Evolutionary conservation across 164 flowering plant genomes (phyloP), one percentile per base, ranked within the genome.

Genomic region (Echeveria elegans): DNA sequence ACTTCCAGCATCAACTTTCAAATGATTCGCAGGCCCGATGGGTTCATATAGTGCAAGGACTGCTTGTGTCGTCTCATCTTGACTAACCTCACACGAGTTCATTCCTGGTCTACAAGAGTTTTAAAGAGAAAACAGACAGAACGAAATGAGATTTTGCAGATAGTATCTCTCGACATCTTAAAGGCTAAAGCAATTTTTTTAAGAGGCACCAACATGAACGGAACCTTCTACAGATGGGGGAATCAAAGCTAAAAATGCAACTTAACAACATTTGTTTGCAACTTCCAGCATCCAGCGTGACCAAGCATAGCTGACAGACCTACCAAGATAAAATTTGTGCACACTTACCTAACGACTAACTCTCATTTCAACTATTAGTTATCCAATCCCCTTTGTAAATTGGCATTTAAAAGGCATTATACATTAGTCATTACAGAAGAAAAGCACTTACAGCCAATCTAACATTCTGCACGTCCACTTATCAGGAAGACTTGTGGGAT

Each of bases 381-480:
- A 28, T 28, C 32, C 12, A 56, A 26, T 26, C 16, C 61, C 16
- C 61, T 28, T 26, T 29, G n/a, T 28, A 56, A 56, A 24, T 23
- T 10, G 5, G 23, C 48, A 43, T 21, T n/a, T 23, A n/a, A 7
- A 53, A 5, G 32, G 61, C 61, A 26, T 28, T 19, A 3, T 28
- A 26, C 5, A 4, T 12, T 29, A 26, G 28, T 1, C 61, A 4
- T 56, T 43, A 29, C 24, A 65, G 28, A 19, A 28, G 1, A 10
- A 45, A 30, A 6, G 43, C 77, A 90, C 98, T 89, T 86, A 93
- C 97, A 94, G 93, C 97, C 98, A 94, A 69, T 74, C 32, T 66
- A 85, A 84, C 98, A 89, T 86, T 78, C 82, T 85, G 71, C 98
- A 94, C 23, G 77, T 38, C 98, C 98, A 94, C 83, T 86, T 88